A percentile compares a stretch with the other conserved stretches of the same genome.
These are phyloP conservation scores for Magnaporthales sp. DNA, from an alignment of 2,329 filamentous ascomycete genomes.

Conservation along the genomic window DNA sequence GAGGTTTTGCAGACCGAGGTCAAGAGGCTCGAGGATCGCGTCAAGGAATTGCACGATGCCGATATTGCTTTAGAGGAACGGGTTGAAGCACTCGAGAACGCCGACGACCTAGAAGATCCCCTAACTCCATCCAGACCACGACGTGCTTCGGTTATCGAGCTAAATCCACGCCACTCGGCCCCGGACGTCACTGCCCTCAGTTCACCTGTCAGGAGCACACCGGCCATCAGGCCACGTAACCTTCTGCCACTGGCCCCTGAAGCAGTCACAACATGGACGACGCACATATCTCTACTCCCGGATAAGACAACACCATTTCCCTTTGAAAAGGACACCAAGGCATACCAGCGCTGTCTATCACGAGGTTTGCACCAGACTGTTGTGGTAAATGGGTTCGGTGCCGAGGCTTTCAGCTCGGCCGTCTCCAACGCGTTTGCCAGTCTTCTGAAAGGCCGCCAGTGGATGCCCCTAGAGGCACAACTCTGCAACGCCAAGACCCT, in stretches of 20 bases:
- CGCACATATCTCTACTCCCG: conserved; percentile 51
- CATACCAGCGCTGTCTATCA: conserved; percentile 52
- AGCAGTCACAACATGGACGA: conserved; percentile 40
- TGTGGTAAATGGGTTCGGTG: conserved; percentile 39
- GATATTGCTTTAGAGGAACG: conserved; percentile 45
- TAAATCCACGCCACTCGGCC: neutral
- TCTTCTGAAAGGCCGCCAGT: conserved; percentile 39
- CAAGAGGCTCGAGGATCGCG: conserved; percentile 35
- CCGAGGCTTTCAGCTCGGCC: conserved; percentile 38
- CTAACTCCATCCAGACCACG: conserved; percentile 19
- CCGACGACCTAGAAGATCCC: conserved; percentile 18
- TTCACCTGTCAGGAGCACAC: neutral
- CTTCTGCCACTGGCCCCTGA: conserved; percentile 8
- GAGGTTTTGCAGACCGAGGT: conserved; percentile 30
- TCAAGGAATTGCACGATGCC: conserved; percentile 41
- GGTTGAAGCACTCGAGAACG: conserved; percentile 36
- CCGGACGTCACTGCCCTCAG: neutral
- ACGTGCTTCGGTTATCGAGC: conserved; percentile 11
- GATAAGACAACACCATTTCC: conserved; percentile 45
- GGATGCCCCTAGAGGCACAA: conserved; percentile 51
- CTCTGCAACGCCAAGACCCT: conserved; percentile 47
- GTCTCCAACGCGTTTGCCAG: conserved; percentile 40
- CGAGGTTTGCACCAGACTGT: conserved; percentile 51
- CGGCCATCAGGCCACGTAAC: neutral
- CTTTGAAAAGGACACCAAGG: conserved; percentile 52